Conservation (phyloP, 2,329 filamentous ascomycete species). For the Fusarium tupiense region DNA sequence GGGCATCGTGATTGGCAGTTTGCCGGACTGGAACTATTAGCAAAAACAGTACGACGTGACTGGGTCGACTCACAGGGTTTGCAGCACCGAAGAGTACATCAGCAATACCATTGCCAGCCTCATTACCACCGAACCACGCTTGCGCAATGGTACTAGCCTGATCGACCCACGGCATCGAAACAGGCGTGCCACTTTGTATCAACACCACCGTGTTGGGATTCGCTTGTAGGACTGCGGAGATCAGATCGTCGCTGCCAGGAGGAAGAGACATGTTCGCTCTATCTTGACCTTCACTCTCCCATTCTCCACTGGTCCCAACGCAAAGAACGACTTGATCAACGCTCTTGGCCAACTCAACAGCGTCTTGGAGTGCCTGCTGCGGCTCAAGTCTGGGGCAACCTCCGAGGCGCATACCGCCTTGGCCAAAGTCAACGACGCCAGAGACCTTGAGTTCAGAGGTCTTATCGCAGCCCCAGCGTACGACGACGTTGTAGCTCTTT, state of each 20-base stretch:
- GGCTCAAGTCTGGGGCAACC: not conserved
- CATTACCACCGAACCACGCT: constrained; percentile 1
- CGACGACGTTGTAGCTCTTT: not conserved
- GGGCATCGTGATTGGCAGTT: not conserved
- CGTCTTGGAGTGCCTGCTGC: not conserved
- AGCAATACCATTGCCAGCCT: not conserved
- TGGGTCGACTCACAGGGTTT: not conserved
- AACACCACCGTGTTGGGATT: not conserved
- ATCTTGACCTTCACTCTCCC: constrained; percentile 11
- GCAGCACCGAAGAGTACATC: not conserved
- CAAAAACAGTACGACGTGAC: rapidly evolving
- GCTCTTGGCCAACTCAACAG: not conserved
- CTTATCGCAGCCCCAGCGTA: constrained; percentile 3
- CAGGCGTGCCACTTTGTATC: not conserved
- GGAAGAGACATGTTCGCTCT: not conserved
- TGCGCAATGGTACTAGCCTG: not conserved
- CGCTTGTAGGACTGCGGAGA: not conserved
- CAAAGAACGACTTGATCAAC: not conserved
- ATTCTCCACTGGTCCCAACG: not conserved
- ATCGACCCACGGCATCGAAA: not conserved
- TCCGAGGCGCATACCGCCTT: not conserved
- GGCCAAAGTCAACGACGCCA: not conserved
- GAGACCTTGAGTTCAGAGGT: not conserved
- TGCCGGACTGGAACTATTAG: not conserved
- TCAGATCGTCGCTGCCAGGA: not conserved